Base-by-base conservation (phyloP, 73 alveolate species). In the Blepharisma japonicum region DNA sequence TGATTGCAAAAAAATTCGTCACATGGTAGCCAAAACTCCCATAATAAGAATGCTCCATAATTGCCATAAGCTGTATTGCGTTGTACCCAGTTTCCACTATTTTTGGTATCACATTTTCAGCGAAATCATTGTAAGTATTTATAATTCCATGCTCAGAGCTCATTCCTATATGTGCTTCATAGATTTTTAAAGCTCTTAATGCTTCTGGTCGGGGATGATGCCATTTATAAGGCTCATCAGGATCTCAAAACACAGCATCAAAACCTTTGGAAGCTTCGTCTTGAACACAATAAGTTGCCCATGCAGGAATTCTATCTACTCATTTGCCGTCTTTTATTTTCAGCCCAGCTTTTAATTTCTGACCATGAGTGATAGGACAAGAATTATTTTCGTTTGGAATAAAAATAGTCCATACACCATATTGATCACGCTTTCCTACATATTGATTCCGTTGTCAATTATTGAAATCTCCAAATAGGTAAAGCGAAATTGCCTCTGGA, bases 1-100 rank as follows among this genome's bases (percentile, higher is more conserved):
- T 55, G 18, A 90, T 90, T 6, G 98, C 97, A 68, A 92, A 94
- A 80, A 92, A 95, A 86, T 90, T 87, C 45, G 99, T 97, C 45
- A 94, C 99, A 74, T 97, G 98, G 81, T 94, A 96, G n/a, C 99
- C 99, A 77, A 92, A 94, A 21, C 95, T 83, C 5, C 98, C 99
- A 77, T 96, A 96, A 82, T 96, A 90, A 46, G 98, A 95, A 80
- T 97, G 99, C 77, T 97, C 99, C 90, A 89, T 83, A 42, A 97
- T 93, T 2, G 98, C 99, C 99, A 97, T 96, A 25, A 97, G 82
- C 85, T 95, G 95, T 50, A 97, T 89, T 7, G 98, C 95, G 71
- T 90, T 97, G 85, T 94, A 97, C 9, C 99, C 99, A 68, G 91
- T 80, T 18, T 91, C 87, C 71, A 77, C 87, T 23, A 97, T 89